Conservation (phyloP, 306 rosid genomes). For the Dryas drummondii region DNA sequence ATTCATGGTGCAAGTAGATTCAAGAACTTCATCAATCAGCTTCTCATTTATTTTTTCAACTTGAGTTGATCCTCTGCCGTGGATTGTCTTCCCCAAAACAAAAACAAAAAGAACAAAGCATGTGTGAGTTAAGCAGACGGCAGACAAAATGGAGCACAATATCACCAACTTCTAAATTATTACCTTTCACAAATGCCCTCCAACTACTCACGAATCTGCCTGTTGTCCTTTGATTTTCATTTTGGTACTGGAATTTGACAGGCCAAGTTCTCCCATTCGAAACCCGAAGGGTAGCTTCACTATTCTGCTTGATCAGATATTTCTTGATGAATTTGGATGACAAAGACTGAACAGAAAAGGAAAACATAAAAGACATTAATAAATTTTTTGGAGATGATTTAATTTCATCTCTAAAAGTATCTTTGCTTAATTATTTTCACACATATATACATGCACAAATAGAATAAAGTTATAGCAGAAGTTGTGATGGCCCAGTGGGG, state of each 20-base stretch:
- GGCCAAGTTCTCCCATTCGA: slow-evolving; percentile 14
- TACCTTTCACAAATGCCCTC: slow-evolving; percentile 20
- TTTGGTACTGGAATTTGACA: not conserved
- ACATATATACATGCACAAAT: not conserved
- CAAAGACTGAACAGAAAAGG: not conserved
- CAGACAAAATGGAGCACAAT: not conserved
- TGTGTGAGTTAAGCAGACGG: not conserved
- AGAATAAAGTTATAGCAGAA: not conserved
- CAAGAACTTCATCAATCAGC: not conserved
- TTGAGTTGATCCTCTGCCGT: not conserved
- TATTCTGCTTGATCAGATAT: not conserved
- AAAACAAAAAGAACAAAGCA: not conserved
- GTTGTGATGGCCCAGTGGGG: not conserved
- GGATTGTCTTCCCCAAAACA: not conserved
- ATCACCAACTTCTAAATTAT: slow-evolving; percentile 17
- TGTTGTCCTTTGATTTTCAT: not conserved
- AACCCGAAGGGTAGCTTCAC: slow-evolving; percentile 9
- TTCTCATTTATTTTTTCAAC: not conserved
- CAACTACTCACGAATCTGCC: slow-evolving; percentile 6
- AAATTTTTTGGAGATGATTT: not conserved
- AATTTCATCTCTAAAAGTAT: not conserved
- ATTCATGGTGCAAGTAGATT: too few relatives aligned
- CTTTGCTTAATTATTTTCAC: not conserved
- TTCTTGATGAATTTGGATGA: not conserved
- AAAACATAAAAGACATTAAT: not conserved